Evolutionary conservation across 148 eudicot species (phyloP), one percentile per base, ranked within the genome.

Genomic region (Bassia scoparia): DNA sequence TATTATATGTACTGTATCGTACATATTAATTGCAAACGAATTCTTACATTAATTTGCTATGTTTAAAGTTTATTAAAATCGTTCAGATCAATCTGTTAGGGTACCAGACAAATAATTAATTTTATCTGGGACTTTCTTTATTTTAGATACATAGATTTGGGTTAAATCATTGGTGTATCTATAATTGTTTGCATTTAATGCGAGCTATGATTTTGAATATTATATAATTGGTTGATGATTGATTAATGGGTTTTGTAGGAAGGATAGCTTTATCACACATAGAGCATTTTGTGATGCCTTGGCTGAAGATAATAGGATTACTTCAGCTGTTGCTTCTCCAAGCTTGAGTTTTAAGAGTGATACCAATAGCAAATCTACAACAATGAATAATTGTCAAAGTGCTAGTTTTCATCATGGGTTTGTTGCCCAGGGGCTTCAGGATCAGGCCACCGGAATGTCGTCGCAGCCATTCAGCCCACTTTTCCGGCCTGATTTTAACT

Each of bases 211-310:
- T 75, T 16, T 38, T 1, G 24, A 8, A 23, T 20, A 20, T 66
- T 2, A 34, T 46, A 44, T 67, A 27, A 55, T 20, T 66, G 33
- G 68, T 29, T 33, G 46, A 56, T 56, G 31, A 16, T 53, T 68
- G 41, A 1, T 26, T 37, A 9, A 78, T 60, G 43, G 15, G 52
- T 71, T 58, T 41, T 74, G 70, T 86, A 94, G 98, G 90, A 94
- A 94, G 74, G 97, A 94, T 61, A 94, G 97, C 78, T 94, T 91
- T 81, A 94, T 94, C 21, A 94, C 98, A 1, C 98, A 94, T 79
- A 82, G 98, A 74, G 98, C 98, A 5, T 94, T 93, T 48, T 94
- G 98, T 59, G 98, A 94, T 76, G 97, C 98, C 1, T 80, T 94
- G 33, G 95, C 97, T 23, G 97, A 91, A 72, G 97, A 94, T 26